Percentiles rank a stretch among this genome's conserved stretches.
Evolutionary conservation across 176 grass and related monocot genomes (phyloP).

Genomic region (Cocos nucifera): DNA sequence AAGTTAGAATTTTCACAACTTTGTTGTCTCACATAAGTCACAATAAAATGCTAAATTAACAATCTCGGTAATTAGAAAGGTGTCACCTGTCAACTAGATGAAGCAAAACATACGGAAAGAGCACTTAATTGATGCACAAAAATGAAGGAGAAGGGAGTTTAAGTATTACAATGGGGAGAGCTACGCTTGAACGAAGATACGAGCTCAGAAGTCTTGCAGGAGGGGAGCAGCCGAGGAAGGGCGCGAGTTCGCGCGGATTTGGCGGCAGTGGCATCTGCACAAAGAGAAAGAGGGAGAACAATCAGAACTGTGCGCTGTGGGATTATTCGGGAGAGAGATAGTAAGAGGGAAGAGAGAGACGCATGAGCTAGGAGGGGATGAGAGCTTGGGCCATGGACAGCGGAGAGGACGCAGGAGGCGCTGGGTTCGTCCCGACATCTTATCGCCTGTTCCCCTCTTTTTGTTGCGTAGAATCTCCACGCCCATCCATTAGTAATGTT

Average conservation of each 20-base stretch:
- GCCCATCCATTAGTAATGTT: too few species aligned
- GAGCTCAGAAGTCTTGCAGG: not conserved
- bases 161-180: constrained; percentile 10
- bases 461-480: too few species aligned
- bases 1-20: too few species aligned
- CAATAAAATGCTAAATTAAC: not conserved
- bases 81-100: not conserved
- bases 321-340: not conserved
- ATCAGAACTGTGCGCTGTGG: too few species aligned
- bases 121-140: not conserved
- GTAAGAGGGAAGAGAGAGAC: not conserved
- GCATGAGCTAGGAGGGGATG: not conserved
- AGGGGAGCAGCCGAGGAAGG: not conserved
- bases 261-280: too few species aligned
- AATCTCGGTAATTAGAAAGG: not conserved
- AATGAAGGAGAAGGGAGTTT: too few species aligned
- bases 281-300: too few species aligned
- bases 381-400: not conserved
- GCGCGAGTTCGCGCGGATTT: too few species aligned
- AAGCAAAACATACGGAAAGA: not conserved
- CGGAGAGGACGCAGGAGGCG: not conserved
- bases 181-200: constrained; percentile 16
- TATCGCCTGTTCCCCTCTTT: too few species aligned
- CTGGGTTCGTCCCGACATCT: too few species aligned
- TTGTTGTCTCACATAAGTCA: too few species aligned